Evolutionary conservation across 2,329 filamentous ascomycete species (phyloP).

Genomic region (Fusarium denticulatum): DNA sequence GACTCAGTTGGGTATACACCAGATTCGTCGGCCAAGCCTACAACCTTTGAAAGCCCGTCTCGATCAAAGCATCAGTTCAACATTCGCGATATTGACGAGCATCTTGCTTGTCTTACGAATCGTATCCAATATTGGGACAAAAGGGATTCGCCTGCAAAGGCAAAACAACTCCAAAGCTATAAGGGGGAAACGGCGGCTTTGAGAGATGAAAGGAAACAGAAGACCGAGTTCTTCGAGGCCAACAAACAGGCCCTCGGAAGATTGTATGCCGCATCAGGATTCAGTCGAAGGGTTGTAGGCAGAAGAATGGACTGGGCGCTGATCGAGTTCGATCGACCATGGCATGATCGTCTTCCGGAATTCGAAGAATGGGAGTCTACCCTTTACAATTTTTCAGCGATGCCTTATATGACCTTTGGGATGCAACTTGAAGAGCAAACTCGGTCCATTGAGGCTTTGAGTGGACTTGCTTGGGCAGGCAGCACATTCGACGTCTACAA

Average conservation of each 20-base stretch:
- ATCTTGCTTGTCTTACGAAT: rapidly evolving
- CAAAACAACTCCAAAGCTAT: not conserved
- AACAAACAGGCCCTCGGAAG: not conserved
- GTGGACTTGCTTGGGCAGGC: not conserved
- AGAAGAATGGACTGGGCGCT: not conserved
- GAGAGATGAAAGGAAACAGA: not conserved
- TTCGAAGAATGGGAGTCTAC: not conserved
- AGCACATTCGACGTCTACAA: rapidly evolving
- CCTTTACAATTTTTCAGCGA: rapidly evolving
- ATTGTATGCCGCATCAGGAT: not conserved
- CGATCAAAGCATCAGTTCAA: not conserved
- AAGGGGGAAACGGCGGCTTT: rapidly evolving
- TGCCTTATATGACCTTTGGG: not conserved
- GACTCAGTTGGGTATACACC: not conserved
- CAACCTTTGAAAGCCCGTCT: not conserved
- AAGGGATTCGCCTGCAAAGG: rapidly evolving
- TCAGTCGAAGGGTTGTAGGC: not conserved
- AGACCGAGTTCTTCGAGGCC: not conserved
- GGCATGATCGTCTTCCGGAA: not conserved
- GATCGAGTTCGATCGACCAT: not conserved
- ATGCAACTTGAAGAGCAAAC: not conserved
- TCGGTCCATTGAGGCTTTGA: not conserved
- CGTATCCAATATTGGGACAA: rapidly evolving
- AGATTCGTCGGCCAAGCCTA: not conserved
- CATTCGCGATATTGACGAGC: rapidly evolving